Conservation (phyloP, 2,329 filamentous ascomycete species). For the Akanthomyces uredinophilus region DNA sequence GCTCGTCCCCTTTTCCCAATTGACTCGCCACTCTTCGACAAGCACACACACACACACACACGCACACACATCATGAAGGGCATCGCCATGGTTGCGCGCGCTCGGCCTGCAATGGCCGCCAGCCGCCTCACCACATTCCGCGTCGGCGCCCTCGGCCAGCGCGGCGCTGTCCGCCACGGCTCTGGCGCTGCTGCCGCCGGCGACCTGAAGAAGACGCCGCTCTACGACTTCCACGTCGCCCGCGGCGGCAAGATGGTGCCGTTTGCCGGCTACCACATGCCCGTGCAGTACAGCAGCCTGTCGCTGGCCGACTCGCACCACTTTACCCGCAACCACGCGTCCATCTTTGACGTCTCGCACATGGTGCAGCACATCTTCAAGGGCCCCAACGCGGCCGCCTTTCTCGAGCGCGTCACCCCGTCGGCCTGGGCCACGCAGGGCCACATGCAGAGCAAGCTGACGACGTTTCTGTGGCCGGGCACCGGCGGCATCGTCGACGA, state of each 20-base stretch:
- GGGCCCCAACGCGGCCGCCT: slow-evolving; percentile 72
- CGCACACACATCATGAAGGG: slow-evolving; percentile 25
- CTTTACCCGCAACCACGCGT: slow-evolving; percentile 83
- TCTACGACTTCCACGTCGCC: slow-evolving; percentile 73
- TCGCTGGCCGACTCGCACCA: slow-evolving; percentile 80
- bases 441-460: slow-evolving; percentile 70
- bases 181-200: slow-evolving; percentile 24
- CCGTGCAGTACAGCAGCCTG: slow-evolving; percentile 76
- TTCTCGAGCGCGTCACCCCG: slow-evolving; percentile 82
- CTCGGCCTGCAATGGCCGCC: slow-evolving; percentile 24
- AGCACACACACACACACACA: not conserved
- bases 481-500: slow-evolving; percentile 95
- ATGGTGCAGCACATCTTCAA: slow-evolving; percentile 90
- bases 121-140: slow-evolving; percentile 20
- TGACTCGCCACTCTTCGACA: slow-evolving; percentile 8
- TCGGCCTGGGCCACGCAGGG: slow-evolving; percentile 61
- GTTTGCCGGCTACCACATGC: slow-evolving; percentile 93
- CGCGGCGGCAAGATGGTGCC: slow-evolving; percentile 90
- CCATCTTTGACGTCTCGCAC: slow-evolving; percentile 92
- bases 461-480: slow-evolving; percentile 70
- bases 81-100: slow-evolving; percentile 27
- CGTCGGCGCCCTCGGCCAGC: slow-evolving; percentile 15
- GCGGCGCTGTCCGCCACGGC: slow-evolving; percentile 22
- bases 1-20: slow-evolving; percentile 17
- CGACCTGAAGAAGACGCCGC: slow-evolving; percentile 57